Evolutionary conservation across 441 rosid species (phyloP).

Genomic region (Manihot esculenta): DNA sequence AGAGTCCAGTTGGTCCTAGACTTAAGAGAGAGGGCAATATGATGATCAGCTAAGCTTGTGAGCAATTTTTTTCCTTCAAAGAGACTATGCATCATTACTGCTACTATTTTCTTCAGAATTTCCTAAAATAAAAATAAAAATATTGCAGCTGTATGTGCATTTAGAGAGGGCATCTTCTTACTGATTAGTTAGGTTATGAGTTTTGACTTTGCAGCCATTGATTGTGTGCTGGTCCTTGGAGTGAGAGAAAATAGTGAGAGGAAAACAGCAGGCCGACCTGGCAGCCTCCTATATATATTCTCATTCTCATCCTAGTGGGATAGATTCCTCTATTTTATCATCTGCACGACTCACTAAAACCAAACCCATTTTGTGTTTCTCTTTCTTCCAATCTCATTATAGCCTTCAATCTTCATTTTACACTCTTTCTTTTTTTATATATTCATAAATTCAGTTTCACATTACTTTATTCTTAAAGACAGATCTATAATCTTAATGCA

Average conservation of each 20-base stretch:
- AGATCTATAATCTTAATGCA: too few species aligned
- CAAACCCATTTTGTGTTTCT: neutral
- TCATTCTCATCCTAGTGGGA: constrained; percentile 15
- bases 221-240: constrained; percentile 42
- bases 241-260: constrained; percentile 24
- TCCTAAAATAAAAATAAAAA: neutral
- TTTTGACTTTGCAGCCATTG: constrained; percentile 44
- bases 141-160: neutral
- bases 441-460: too few species aligned
- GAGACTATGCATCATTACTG: too few species aligned
- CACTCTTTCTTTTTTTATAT: too few species aligned
- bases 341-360: neutral
- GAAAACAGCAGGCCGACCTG: constrained; percentile 24
- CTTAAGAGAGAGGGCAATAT: too few species aligned
- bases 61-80: too few species aligned
- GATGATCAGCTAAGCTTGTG: too few species aligned
- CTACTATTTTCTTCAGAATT: neutral
- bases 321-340: neutral
- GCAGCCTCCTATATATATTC: constrained; percentile 19
- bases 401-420: too few species aligned
- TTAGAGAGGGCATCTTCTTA: constrained; percentile 10
- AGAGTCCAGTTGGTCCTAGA: neutral
- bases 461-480: too few species aligned
- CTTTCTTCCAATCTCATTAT: neutral
- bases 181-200: constrained; percentile 37